Percentiles rank a stretch among this genome's conserved stretches.
phyloP scores from a whole-genome alignment of 768 basidiomycete species.

The Sutorius australiensis region DNA sequence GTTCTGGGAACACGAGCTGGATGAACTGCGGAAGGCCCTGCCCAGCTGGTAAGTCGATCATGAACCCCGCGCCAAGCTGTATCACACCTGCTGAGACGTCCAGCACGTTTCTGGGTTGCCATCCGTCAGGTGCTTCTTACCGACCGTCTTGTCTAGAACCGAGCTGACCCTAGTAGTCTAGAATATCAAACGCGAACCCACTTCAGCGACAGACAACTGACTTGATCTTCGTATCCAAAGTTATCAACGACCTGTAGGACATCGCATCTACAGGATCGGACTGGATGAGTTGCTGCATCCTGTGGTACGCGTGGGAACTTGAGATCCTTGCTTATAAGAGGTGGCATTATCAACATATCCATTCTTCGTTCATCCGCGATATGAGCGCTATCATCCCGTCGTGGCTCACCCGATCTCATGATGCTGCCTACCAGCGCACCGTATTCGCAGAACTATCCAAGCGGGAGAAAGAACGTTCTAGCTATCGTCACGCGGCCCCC shows the following conservation, averaged over 20 bases:
- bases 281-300: background rate
- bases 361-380: background rate
- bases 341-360: background rate
- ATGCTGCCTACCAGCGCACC: slow-evolving; percentile 12
- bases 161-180: slow-evolving; percentile 64
- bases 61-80: background rate
- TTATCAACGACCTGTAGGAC: slow-evolving; percentile 24
- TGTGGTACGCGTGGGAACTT: slow-evolving; percentile 17
- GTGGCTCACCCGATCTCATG: slow-evolving; percentile 17
- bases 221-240: slow-evolving; percentile 24
- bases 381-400: slow-evolving; percentile 1
- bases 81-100: slow-evolving; percentile 71
- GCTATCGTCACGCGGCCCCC: slow-evolving; percentile 24
- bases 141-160: slow-evolving; percentile 66
- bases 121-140: slow-evolving; percentile 69
- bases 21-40: slow-evolving; percentile 78
- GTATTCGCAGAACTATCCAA: slow-evolving; percentile 36
- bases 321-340: background rate
- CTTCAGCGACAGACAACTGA: slow-evolving; percentile 39
- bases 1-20: slow-evolving; percentile 53
- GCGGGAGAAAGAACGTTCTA: slow-evolving; percentile 37
- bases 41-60: slow-evolving; percentile 7
- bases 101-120: slow-evolving; percentile 76
- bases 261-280: slow-evolving; percentile 12
- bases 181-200: slow-evolving; percentile 2